Base-by-base conservation (phyloP, 768 basidiomycete species). In the Dioszegia crocea region DNA sequence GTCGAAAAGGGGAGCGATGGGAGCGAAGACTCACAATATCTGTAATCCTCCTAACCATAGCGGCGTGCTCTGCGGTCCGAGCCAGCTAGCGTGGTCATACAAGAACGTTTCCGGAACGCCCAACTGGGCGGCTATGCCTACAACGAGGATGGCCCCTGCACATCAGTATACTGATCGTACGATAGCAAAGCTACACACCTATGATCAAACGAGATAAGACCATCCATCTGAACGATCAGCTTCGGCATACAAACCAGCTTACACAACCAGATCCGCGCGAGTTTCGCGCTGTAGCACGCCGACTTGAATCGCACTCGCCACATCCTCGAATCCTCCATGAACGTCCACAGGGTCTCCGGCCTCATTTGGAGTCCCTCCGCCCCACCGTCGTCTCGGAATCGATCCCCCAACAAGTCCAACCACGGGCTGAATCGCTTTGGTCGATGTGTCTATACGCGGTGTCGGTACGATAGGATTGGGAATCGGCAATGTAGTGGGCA, bases 21-120 rank as follows among this genome's bases (percentile, higher is more conserved):
- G n/a, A n/a, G n/a, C n/a, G n/a, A n/a, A n/a, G 51, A 59, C 70
- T 60, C 33, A 72, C 70, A 72, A 56, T 6, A 51, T n/a, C 43
- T 72, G 60, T 5, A 65, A 23, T 8, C 44, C 17, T 4, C 70
- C 70, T 12, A 67, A 24, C 31, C 44, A 55, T 3, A 72, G 17
- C 2, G 70, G 65, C 3, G 70, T 68, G 40, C 61, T 66, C 39
- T 68, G 65, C 4, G 70, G 61, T 17, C 70, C 70, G 5, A 72
- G 56, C 70, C 67, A 72, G 0, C 60, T 43, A 2, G 62, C 16
- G 21, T 56, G 57, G 4, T 59, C 19, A 40, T 65, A 65, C 11
- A 72, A 49, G 16, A 66, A 56, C 40, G 43, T 61, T 40, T 72
- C 70, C 11, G 70, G 70, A 36, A 47, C 41, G 6, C 70, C 70